These are phyloP conservation scores for Leishmania major DNA, from an alignment of 208 protist genomes.

Conservation along the genomic window DNA sequence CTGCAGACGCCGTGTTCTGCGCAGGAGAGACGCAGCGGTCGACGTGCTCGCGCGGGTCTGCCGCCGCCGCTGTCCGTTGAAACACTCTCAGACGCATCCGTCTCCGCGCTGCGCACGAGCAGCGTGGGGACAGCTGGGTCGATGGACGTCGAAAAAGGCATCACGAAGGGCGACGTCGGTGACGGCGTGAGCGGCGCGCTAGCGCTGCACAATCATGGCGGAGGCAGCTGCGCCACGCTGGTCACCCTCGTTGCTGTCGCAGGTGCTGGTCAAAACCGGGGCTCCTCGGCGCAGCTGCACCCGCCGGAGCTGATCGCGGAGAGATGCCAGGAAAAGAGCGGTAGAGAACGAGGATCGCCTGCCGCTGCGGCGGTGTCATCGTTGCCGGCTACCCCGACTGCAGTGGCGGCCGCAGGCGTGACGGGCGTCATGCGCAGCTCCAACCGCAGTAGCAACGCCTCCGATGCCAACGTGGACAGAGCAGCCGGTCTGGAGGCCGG, in stretches of 20 bases:
- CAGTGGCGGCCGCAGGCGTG: neutral
- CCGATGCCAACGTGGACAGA: neutral
- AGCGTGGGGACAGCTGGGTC: neutral
- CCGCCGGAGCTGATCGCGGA: neutral
- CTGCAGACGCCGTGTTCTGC: neutral
- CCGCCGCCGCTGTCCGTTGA: conserved; percentile 28
- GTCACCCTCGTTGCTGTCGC: neutral
- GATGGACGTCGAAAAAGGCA: neutral
- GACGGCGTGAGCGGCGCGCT: neutral
- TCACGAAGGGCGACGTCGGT: neutral
- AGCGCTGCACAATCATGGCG: neutral
- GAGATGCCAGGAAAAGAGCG: neutral
- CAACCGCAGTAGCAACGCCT: neutral
- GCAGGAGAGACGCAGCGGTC: neutral
- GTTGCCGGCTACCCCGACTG: neutral
- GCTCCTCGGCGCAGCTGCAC: conserved; percentile 8
- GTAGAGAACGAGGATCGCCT: neutral
- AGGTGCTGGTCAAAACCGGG: neutral
- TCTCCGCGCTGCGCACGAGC: conserved; percentile 10
- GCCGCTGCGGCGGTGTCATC: neutral
- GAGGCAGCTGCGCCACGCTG: neutral
- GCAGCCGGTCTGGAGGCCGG: neutral
- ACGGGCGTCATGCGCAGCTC: neutral
- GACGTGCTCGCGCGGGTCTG: neutral
- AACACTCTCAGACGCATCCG: conserved; percentile 20